These are phyloP conservation scores for Melampsora americana DNA, from an alignment of 1,284 basidiomycete species.

Conservation along the genomic window DNA sequence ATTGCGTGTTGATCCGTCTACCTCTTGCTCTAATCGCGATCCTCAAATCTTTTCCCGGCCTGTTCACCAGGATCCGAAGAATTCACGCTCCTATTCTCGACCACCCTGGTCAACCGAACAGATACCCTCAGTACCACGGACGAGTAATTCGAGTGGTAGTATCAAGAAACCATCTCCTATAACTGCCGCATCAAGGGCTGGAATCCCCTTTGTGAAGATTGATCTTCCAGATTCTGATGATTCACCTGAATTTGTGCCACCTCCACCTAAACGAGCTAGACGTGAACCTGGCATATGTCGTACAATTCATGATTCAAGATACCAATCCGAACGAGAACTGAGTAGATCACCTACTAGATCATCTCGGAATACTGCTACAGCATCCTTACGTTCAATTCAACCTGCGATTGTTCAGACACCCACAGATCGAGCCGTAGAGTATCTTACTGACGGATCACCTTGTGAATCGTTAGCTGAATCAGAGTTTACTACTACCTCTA, in stretches of 20 bases:
- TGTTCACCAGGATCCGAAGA: background rate
- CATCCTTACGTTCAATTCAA: constrained; percentile 12
- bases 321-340: background rate
- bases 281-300: background rate
- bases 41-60: background rate
- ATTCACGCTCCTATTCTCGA: background rate
- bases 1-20: background rate
- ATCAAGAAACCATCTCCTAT: constrained; percentile 21
- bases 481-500: background rate
- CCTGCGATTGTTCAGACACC: background rate
- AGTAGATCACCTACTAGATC: constrained; percentile 1
- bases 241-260: constrained; percentile 42
- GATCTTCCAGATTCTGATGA: constrained; percentile 39
- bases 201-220: constrained; percentile 38
- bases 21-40: background rate
- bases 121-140: background rate
- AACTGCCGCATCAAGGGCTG: constrained; percentile 17
- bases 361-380: background rate
- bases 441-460: background rate
- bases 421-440: background rate
- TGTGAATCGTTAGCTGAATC: constrained; percentile 5
- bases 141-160: background rate
- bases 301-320: background rate
- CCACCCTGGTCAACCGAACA: background rate
- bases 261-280: constrained; percentile 2